Evolutionary conservation across 2,329 filamentous ascomycete species (phyloP), one percentile per base, ranked within the genome.

Genomic region (Pseudocercospora crystallina): DNA sequence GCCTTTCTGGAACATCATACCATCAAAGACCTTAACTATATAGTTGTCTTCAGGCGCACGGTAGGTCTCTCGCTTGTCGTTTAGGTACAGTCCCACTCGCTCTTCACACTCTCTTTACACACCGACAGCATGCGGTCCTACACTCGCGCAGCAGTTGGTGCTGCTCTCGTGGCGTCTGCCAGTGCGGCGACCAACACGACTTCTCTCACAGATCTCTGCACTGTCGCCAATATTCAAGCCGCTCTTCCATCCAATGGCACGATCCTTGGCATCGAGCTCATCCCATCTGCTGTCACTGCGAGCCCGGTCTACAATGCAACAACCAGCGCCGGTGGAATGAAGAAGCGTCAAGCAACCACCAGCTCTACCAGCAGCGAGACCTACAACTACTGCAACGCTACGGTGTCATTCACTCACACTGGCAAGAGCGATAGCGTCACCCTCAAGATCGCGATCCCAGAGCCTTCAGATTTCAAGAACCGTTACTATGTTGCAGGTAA

Each of bases 401-500:
- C 56, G 3, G 50, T 56, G n/a, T 47, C 53, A 2, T 58, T 50
- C 37, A 40, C 46, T 5, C 56, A 58, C 33, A 51, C 47, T 29
- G 53, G 56, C 37, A 53, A 56, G 36, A 43, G 59, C 10, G 61
- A 65, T 45, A 48, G 57, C 4, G 71, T 76, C 0, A 59, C 38
- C 10, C 20, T 55, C 20, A 43, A 48, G 11, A 31, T 48, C 34
- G 52, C 39, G 31, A 48, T 77, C 11, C 76, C 76, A 0, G 57
- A 70, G 5, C 75, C 75, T 0, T 62, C 62, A 1, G 64, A 68
- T 14, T 79, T 76, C 61, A 61, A 76, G 57, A 76, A 76, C 44
- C 70, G 76, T 2, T 79, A 69, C 49, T 66, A 77, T 17, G 68
- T 72, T 0, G 72, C 71, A 2, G 76, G n/a, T n/a, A n/a, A n/a